Evolutionary conservation across 345 rosid species (phyloP).

Genomic region (Populus simonii): DNA sequence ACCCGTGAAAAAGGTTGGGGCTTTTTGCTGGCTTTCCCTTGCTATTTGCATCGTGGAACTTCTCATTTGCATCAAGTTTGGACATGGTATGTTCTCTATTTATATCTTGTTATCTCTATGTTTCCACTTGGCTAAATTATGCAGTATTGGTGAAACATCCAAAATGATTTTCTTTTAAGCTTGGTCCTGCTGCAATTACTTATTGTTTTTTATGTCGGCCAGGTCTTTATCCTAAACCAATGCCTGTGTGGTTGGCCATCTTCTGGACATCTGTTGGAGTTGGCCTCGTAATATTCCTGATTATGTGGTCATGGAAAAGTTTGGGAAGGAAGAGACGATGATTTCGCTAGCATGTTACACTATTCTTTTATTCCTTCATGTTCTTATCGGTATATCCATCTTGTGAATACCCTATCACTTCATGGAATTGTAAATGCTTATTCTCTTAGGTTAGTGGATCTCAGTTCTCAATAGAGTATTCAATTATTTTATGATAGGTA

Average conservation of each 20-base stretch:
- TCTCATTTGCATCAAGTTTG: constrained; percentile 95
- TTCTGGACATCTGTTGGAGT: constrained; percentile 71
- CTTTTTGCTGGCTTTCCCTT: constrained; percentile 97
- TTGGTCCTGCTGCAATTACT: background rate
- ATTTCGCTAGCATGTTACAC: constrained; percentile 24
- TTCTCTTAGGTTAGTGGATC: constrained; percentile 36
- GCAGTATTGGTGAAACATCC: background rate
- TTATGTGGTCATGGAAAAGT: constrained; percentile 71
- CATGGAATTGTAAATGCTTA: constrained; percentile 45
- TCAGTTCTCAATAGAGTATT: constrained; percentile 15
- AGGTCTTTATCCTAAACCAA: constrained; percentile 84
- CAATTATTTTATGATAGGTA: background rate
- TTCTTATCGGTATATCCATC: constrained; percentile 21
- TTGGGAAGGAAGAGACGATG: constrained; percentile 63
- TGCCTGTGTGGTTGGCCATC: constrained; percentile 74
- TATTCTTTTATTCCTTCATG: constrained; percentile 43
- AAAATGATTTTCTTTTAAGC: background rate
- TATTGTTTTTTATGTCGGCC: background rate
- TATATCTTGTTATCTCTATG: background rate
- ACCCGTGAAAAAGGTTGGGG: constrained; percentile 86
- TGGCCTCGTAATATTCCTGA: constrained; percentile 51
- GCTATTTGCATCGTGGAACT: constrained; percentile 96
- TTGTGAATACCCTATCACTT: constrained; percentile 37
- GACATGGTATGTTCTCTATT: constrained; percentile 57
- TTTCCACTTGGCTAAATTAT: background rate